A percentile compares a stretch with the other conserved stretches of the same genome.
Conservation (phyloP, 1,284 basidiomycete genomes). For the Boletus subluridellus region DNA sequence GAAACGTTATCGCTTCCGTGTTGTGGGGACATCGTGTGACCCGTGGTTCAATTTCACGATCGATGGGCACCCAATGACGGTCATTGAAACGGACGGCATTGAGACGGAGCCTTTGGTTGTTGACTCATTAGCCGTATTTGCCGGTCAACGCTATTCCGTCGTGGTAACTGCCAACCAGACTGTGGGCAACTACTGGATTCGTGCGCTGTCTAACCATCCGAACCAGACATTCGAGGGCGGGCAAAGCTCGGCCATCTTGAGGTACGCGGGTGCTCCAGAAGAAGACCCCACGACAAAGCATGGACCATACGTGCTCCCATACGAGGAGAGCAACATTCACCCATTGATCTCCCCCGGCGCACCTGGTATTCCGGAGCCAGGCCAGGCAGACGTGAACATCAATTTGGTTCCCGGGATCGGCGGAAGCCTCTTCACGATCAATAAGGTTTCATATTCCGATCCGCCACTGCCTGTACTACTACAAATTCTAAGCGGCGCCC, state of each 20-base stretch:
- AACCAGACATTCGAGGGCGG: constrained; percentile 36
- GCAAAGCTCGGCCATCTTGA: constrained; percentile 3
- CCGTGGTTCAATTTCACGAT: constrained; percentile 24
- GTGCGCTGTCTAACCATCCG: background rate
- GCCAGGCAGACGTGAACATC: constrained; percentile 40
- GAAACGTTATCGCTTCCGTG: constrained; percentile 37
- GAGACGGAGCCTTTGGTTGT: constrained; percentile 37
- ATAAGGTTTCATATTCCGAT: constrained; percentile 21
- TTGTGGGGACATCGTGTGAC: constrained; percentile 35
- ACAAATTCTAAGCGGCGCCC: constrained; percentile 44
- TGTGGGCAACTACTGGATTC: background rate
- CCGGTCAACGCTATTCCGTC: background rate
- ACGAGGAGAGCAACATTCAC: constrained; percentile 39
- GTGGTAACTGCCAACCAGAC: background rate
- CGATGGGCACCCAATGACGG: too few species aligned
- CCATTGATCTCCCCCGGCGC: constrained; percentile 37
- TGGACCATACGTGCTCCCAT: constrained; percentile 27
- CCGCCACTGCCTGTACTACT: constrained; percentile 34
- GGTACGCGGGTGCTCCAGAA: too few species aligned
- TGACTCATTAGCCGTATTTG: constrained; percentile 10
- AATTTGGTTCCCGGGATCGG: constrained; percentile 28
- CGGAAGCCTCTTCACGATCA: constrained; percentile 16
- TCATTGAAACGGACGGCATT: background rate
- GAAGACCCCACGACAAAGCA: constrained; percentile 24
- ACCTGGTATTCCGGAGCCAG: constrained; percentile 36